phyloP scores from a whole-genome alignment of 2,329 filamentous ascomycete genomes.

The Colletotrichum musicola region DNA sequence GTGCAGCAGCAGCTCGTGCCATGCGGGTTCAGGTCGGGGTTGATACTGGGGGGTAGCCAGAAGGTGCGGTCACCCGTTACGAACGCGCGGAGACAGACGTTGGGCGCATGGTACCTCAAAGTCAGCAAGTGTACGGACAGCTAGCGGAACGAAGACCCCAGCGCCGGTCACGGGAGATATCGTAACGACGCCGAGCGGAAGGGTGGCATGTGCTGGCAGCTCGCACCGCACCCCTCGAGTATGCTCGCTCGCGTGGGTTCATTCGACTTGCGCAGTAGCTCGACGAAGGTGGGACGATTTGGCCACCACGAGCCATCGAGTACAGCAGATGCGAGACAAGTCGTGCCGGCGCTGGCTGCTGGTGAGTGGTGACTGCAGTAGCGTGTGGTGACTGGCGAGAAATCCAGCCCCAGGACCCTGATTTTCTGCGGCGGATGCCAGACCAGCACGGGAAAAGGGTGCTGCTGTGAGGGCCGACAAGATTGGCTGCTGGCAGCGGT shows the following conservation, averaged over 20 bases:
- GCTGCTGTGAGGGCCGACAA: neutral
- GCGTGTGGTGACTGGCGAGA: neutral
- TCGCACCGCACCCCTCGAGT: no score
- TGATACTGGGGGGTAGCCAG: neutral
- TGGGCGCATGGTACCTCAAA: no score
- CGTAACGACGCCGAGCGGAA: no score
- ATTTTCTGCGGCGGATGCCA: constrained; percentile 17
- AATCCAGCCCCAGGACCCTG: constrained; percentile 15
- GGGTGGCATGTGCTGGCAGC: no score
- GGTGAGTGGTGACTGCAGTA: neutral
- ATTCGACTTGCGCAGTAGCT: neutral
- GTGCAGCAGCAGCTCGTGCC: no score
- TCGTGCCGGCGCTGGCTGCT: neutral
- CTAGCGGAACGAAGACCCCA: no score
- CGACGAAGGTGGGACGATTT: neutral
- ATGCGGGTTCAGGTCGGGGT: no score
- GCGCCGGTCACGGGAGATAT: no score
- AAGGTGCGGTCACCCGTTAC: neutral
- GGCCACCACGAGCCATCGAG: neutral
- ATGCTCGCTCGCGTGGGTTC: neutral
- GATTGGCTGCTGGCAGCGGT: neutral
- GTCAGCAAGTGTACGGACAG: no score
- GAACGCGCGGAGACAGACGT: no score
- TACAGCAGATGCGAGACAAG: neutral
- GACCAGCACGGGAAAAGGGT: neutral